Evolutionary conservation across 73 alveolate genomes (phyloP), one percentile per base, ranked within the genome.

Genomic region (Diophrys appendiculata): DNA sequence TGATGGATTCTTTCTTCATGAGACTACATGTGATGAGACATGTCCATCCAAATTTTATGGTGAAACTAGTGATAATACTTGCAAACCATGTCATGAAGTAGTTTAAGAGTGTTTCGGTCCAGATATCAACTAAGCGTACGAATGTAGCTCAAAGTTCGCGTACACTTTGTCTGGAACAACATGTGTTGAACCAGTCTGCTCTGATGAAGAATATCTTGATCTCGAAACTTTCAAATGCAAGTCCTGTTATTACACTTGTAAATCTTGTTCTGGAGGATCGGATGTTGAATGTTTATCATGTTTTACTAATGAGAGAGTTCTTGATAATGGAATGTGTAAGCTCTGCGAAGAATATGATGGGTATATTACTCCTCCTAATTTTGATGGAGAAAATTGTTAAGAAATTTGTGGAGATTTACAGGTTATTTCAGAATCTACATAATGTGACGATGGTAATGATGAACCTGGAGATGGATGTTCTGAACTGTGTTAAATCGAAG

Each of bases 371-470:
- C 60, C 60, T 18, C n/a, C 5, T 18, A 18, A 43, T 43, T 18
- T 18, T 43, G 60, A 43, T 43, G 60, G 60, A 11, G 18, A 11
- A 18, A 5, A 43, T 43, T 43, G 60, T 18, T 43, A 5, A 11
- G 60, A 43, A 18, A 43, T 43, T 11, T 43, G 60, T 43, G 60
- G 60, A 43, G 60, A 43, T 18, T 43, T 18, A 43, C 60, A 11
- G n/a, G 60, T 43, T 11, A 18, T 43, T 11, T 43, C 60, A 11
- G 60, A 43, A 11, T 18, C 5, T 11, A 43, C 60, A 5, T 18
- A 43, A 43, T 60, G 71, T 60, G 71, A 60, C 30, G 71, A 60
- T 60, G 71, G 71, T 2, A 60, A 60, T 29, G n/a, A 11, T n/a
- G 30, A 14, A 60, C 31, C 3, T 11, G 71, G 29, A 2, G 71